These are phyloP conservation scores for Botryotinia globosa DNA, from an alignment of 2,329 filamentous ascomycete species.

Conservation along the genomic window DNA sequence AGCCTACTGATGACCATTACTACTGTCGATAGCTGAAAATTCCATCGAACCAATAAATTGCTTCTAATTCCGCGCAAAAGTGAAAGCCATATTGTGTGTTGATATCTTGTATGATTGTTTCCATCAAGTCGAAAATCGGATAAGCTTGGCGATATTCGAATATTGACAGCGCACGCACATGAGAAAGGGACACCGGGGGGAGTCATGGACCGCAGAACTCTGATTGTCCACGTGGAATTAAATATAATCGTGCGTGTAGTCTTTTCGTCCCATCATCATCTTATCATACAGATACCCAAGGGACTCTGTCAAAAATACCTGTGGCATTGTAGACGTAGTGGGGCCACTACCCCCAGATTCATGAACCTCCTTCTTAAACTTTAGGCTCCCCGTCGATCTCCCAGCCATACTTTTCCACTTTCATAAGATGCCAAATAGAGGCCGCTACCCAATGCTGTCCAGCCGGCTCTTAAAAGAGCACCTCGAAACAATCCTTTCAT, in stretches of 20 bases:
- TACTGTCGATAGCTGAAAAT: not conserved
- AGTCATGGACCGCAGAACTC: not conserved
- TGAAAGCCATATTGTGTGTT: not conserved
- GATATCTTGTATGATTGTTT: not conserved
- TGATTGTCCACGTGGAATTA: not conserved
- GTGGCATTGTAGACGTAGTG: not conserved
- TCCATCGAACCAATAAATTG: not conserved
- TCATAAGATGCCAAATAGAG: constrained; percentile 87
- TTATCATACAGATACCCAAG: not conserved
- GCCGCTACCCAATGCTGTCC: constrained; percentile 81
- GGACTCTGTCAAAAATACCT: not conserved
- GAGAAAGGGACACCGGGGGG: not conserved
- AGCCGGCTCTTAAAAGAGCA: constrained; percentile 67
- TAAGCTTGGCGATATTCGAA: not conserved
- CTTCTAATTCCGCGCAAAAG: too few species aligned
- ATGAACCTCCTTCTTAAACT: not conserved
- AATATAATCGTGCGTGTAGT: not conserved
- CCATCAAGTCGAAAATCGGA: not conserved
- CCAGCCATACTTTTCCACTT: constrained; percentile 65
- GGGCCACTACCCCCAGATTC: not conserved
- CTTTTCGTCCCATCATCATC: not conserved
- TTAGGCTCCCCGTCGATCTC: constrained; percentile 25
- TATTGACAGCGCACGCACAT: not conserved
- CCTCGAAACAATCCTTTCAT: constrained; percentile 74
- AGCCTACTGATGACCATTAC: not conserved